Base-by-base conservation (phyloP, 2,329 filamentous ascomycete genomes). In the Chaetomiaceae sp. region DNA sequence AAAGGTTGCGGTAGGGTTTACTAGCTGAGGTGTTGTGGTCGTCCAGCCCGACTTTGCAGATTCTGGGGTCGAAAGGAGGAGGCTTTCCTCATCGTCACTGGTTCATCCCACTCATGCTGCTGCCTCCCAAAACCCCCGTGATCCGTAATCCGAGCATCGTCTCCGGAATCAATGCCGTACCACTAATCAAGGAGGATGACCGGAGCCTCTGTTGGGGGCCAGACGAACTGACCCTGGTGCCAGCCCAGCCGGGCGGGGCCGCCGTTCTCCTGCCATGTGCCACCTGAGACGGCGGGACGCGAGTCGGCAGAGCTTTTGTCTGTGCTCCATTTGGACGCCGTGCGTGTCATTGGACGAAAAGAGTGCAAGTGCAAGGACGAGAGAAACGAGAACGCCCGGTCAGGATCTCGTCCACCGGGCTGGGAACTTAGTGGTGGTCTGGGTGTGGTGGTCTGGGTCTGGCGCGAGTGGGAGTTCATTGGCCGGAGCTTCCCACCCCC, bases 351-450 rank as follows among this genome's bases (percentile, higher is more conserved):
- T 48, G 52, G 52, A 27, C 44, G 37, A 27, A 38, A 13, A 34
- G 8, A 38, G 30, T 5, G 7, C 14, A 12, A 10, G 6, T 27
- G 2, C 30, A 41, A 12, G 35, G 21, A 41, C 23, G 23, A 43
- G 33, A 34, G 35, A 44, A 51, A 50, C 40, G 42, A 40, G 31
- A 49, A 48, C 31, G 48, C 35, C 48, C 43, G 12, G 37, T 41
- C 46, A 48, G 47, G 50, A 49, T 49, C 41, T 46, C 44, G 51
- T 52, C 58, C 60, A 53, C 55, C 54, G 51, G 48, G 56, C 56
- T 59, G 60, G 58, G 56, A 62, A 57, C 54, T 27, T 17, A 21
- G 35, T 27, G 43, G 43, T 50, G 46, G 31, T 48, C 33, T 41
- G 27, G 33, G 21, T 21, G 35, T 27, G 43, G 43, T 50, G 46